Percentiles rank a stretch among this genome's conserved stretches.
phyloP scores from a whole-genome alignment of 768 basidiomycete species.

The Gautieria morchelliformis region DNA sequence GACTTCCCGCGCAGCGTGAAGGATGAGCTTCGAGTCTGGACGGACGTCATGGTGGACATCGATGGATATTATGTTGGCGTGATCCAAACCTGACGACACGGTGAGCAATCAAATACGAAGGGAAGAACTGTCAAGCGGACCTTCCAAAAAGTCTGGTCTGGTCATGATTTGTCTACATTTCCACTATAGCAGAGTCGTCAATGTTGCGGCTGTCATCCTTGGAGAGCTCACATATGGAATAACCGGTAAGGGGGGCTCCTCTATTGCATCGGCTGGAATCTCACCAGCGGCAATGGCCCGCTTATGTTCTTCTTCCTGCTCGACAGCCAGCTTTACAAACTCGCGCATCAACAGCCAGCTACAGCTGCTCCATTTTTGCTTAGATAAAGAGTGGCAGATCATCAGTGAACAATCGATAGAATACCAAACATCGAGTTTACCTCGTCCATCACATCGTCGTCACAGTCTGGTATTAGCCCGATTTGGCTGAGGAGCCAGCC shows the following conservation, averaged over 20 bases:
- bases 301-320: conserved; percentile 35
- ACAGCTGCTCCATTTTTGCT: conserved; percentile 79
- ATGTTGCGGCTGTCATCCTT: background rate
- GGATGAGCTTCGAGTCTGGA: conserved; percentile 70
- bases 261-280: conserved; percentile 22
- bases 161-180: conserved; percentile 77
- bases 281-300: conserved; percentile 30
- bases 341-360: conserved; percentile 71
- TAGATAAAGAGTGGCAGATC: background rate
- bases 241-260: conserved; percentile 47
- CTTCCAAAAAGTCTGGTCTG: conserved; percentile 71
- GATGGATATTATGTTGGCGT: conserved; percentile 65
- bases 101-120: background rate
- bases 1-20: conserved; percentile 63
- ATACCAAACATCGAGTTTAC: conserved; percentile 27
- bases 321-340: conserved; percentile 52
- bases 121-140: conserved; percentile 27
- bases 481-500: conserved; percentile 74
- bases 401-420: background rate
- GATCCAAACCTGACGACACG: conserved; percentile 43
- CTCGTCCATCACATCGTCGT: conserved; percentile 88
- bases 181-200: conserved; percentile 32
- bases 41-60: conserved; percentile 73
- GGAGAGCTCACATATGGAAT: conserved; percentile 45
- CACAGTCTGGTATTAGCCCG: conserved; percentile 72